Conservation (phyloP, 129 eudicot genomes). For the Helianthus tuberosus region DNA sequence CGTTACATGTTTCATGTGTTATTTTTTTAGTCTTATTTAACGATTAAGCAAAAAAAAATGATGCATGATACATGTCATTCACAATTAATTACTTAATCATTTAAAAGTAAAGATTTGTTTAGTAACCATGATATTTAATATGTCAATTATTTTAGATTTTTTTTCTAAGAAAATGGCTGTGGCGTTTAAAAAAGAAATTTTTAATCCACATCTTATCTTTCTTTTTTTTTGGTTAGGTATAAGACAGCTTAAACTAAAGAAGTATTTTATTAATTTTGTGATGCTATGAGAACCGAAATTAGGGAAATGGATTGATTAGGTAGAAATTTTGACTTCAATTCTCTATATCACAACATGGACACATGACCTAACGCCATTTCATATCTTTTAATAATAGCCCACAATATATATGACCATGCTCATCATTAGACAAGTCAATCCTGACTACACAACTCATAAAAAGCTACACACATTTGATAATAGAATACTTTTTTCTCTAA, state of each 20-base stretch:
- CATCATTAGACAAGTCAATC: not conserved
- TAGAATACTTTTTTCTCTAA: no score
- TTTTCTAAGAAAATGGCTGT: no score
- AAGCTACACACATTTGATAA: no score
- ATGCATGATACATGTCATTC: no score
- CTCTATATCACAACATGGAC: not conserved
- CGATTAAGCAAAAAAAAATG: no score
- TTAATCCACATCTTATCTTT: not conserved
- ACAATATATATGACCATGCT: slow-evolving; percentile 1
- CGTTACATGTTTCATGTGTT: no score
- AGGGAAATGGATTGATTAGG: not conserved
- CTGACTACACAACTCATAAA: not conserved
- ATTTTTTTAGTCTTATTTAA: no score
- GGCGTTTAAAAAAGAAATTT: no score
- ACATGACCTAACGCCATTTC: not conserved
- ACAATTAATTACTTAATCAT: no score
- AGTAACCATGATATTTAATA: no score
- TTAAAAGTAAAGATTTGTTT: no score
- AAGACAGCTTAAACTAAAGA: not conserved
- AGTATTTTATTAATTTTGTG: not conserved
- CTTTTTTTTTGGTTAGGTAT: not conserved
- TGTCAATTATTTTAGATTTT: no score
- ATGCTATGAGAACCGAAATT: not conserved
- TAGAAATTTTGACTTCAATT: not conserved
- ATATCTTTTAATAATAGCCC: not conserved